A percentile compares a stretch with the other conserved stretches of the same genome.
These are phyloP conservation scores for Cladobotryum protrusum DNA, from an alignment of 2,329 filamentous ascomycete genomes.

Conservation along the genomic window DNA sequence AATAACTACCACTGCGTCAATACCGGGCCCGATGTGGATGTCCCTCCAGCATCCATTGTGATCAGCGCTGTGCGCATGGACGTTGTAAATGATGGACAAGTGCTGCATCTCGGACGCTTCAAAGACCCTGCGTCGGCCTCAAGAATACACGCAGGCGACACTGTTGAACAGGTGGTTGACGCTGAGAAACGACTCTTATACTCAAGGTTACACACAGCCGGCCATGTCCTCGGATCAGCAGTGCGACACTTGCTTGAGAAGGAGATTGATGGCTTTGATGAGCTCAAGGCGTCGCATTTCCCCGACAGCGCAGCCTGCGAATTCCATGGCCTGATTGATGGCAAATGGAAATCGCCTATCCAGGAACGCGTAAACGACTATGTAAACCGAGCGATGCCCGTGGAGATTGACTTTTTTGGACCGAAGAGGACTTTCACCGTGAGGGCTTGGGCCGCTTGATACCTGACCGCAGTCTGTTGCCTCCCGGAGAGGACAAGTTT, in stretches of 20 bases:
- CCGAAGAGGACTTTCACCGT: conserved; percentile 52
- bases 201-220: conserved; percentile 66
- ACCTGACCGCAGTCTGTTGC: conserved; percentile 39
- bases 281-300: conserved; percentile 67
- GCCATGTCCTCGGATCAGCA: conserved; percentile 64
- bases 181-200: conserved; percentile 53
- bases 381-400: conserved; percentile 47
- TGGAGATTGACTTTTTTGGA: conserved; percentile 63
- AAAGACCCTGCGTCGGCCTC: conserved; percentile 12
- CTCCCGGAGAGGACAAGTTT: conserved; percentile 48
- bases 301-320: conserved; percentile 62
- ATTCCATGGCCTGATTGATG: conserved; percentile 61
- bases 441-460: conserved; percentile 50
- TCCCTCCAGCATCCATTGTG: conserved; percentile 26
- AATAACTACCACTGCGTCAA: conserved; percentile 47
- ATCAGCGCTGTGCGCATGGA: conserved; percentile 54
- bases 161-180: conserved; percentile 54
- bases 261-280: conserved; percentile 49
- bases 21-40: conserved; percentile 18
- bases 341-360: conserved; percentile 55
- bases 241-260: conserved; percentile 52
- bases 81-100: conserved; percentile 42
- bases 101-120: conserved; percentile 62
- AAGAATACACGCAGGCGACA: conserved; percentile 26
- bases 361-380: conserved; percentile 56